Evolutionary conservation across 352 stramenopile species (phyloP), one percentile per base, ranked within the genome.

Genomic region (Phytophthora sansomeana): DNA sequence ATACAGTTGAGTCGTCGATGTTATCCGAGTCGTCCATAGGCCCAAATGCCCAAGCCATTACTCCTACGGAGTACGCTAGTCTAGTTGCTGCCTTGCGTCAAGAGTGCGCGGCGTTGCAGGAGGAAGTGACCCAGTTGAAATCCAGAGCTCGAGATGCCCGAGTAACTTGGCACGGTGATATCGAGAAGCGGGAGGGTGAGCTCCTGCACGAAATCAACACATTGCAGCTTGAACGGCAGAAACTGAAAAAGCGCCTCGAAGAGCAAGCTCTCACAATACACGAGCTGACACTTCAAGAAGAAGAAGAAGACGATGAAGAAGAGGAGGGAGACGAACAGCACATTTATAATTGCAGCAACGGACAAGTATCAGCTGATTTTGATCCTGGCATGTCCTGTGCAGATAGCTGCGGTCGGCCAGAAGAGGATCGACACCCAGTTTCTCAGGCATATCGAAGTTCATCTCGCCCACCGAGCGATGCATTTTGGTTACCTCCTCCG

Each of bases 211-310:
- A 90, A 61, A 55, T 91, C 24, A 69, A 84, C 44, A 28, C 16
- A 4, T 58, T 88, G 9, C 72, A 90, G 60, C 39, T 59, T 4
- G 79, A 91, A 41, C 70, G 72, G 30, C 42, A 62, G 5, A 81
- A 78, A 56, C 63, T 91, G 19, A 78, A 76, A 47, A 71, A 67
- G 21, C 69, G 64, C 11, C 32, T 93, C 1, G 66, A 89, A 13
- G 81, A 91, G 24, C 79, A 90, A 62, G 83, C 85, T 4, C 55
- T 91, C 33, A 93, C 85, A 8, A 91, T 93, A 55, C 85, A 93
- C 38, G 85, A 93, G 55, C 73, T 93, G 24, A 93, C 85, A 1
- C 65, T 93, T 6, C 81, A 93, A 69, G 85, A 91, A 51, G 84
- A 92, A 17, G 70, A 81, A 9, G 58, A 80, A 10, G 68, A 24